Conservation (phyloP, 148 eudicot species). For the Limonium bicolor region DNA sequence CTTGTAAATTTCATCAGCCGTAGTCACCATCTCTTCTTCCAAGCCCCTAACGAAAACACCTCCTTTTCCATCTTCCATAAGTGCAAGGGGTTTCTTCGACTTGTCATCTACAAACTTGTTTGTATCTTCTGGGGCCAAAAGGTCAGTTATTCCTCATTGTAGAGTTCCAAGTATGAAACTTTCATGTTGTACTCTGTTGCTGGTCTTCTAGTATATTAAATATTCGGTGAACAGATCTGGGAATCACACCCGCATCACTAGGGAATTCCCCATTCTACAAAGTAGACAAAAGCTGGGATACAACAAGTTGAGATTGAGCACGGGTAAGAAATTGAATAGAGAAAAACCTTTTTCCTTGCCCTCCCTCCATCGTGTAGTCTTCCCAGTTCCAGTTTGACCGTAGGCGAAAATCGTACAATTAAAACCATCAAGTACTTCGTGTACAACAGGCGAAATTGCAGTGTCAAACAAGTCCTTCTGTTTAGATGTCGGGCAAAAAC, state of each 20-base stretch:
- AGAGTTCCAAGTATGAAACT: slow-evolving; percentile 80
- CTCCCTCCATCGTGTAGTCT: slow-evolving; percentile 99
- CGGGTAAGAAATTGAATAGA: too few species aligned
- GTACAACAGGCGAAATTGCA: slow-evolving; percentile 80
- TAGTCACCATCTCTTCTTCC: slow-evolving; percentile 90
- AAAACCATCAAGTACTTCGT: slow-evolving; percentile 94
- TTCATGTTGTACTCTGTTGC: slow-evolving; percentile 93
- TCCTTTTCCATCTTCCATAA: slow-evolving; percentile 99
- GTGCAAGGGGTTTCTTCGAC: slow-evolving; percentile 93
- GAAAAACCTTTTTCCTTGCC: slow-evolving; percentile 94
- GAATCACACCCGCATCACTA: slow-evolving; percentile 93
- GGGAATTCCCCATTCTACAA: slow-evolving; percentile 90
- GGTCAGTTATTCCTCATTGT: slow-evolving; percentile 91
- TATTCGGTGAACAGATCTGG: slow-evolving; percentile 85
- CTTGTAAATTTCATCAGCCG: slow-evolving; percentile 93
- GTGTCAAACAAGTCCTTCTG: slow-evolving; percentile 84
- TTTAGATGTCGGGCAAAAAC: slow-evolving; percentile 80
- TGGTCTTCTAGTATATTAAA: slow-evolving; percentile 87
- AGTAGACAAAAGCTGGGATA: too few species aligned
- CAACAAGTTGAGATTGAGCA: too few species aligned
- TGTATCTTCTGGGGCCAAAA: slow-evolving; percentile 80
- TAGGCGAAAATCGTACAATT: slow-evolving; percentile 98
- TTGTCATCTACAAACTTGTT: slow-evolving; percentile 65
- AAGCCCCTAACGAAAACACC: slow-evolving; percentile 90
- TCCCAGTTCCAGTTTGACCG: slow-evolving; percentile 99